Base-by-base conservation (phyloP, 2,329 filamentous ascomycete species). In the Fusarium staphyleae region DNA sequence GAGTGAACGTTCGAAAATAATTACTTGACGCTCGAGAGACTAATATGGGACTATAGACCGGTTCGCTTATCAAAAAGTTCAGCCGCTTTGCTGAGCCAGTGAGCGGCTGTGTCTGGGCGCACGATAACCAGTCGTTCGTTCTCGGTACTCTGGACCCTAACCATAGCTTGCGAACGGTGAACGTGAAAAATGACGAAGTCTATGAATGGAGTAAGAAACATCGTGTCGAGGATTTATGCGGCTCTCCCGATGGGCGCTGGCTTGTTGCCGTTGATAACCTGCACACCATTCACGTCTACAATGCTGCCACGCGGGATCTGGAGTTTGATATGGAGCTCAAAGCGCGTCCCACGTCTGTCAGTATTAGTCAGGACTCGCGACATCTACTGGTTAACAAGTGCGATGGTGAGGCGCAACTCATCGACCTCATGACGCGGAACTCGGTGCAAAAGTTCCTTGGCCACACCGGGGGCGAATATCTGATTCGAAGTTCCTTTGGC, bases 51-150 rank as follows among this genome's bases (percentile, higher is more conserved):
- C 22, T 19, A 53, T 32, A 91, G 85, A 84, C 82, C 5, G 90
- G 90, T 0, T 75, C 77, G 32, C 77, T 86, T 36, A 77, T 91
- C 33, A 81, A 84, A 48, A 84, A 80, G 8, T 80, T 93, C 13
- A 81, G 85, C 44, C 82, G 86, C 40, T 93, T 95, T 66, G 81
- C 83, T n/a, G 88, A 96, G 66, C 90, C 92, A 0, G 90, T 96
- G 30, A 96, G 90, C 37, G 87, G 89, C 50, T 96, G 92, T 53
- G 89, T 90, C n/a, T 99, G 95, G 93, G 83, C 89, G 5, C 83
- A 87, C 1, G 89, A 96, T 68, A 88, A 88, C 34, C 77, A 85
- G 57, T 86, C 85, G 0, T 93, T 98, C 65, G 83, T 96, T 34
- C 87, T 93, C 2, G 91, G 89, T 3, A 88, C 89, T 8, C 82